These are phyloP conservation scores for Erythrophleum ivorense DNA, from an alignment of 331 rosid species.

Conservation along the genomic window DNA sequence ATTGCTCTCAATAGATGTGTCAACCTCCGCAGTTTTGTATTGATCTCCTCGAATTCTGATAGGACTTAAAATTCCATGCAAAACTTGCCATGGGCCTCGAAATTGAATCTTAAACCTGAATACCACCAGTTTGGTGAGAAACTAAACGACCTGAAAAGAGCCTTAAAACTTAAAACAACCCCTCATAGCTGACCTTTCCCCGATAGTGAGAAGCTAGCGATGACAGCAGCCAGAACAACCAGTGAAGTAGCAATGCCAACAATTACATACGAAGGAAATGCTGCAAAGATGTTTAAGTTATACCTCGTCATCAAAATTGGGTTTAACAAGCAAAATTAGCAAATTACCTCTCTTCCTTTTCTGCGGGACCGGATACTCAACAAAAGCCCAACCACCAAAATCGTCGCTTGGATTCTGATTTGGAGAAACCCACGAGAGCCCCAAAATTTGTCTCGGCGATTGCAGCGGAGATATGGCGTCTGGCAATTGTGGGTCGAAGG, in stretches of 20 bases:
- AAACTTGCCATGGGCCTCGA: constrained; percentile 51
- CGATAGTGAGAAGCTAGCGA: constrained; percentile 57
- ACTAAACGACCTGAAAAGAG: neutral
- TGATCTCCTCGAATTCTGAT: constrained; percentile 28
- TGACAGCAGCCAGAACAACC: constrained; percentile 54
- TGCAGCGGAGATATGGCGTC: constrained; percentile 53
- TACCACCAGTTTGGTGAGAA: neutral
- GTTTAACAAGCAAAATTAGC: neutral
- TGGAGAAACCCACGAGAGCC: constrained; percentile 57
- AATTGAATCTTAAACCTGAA: constrained; percentile 63
- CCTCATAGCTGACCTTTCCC: constrained; percentile 50
- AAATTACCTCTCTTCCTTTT: constrained; percentile 38
- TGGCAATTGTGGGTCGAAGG: constrained; percentile 47
- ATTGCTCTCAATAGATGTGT: constrained; percentile 31
- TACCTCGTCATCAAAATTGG: neutral
- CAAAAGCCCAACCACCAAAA: constrained; percentile 75
- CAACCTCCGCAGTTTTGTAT: constrained; percentile 36
- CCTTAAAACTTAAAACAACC: neutral
- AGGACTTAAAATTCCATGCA: constrained; percentile 50
- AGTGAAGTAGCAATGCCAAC: constrained; percentile 64
- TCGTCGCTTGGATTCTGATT: constrained; percentile 38
- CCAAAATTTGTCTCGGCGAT: constrained; percentile 46
- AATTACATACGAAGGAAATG: constrained; percentile 48
- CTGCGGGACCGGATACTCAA: constrained; percentile 47
- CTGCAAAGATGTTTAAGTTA: constrained; percentile 42